These are phyloP conservation scores for Suillus alpinus DNA, from an alignment of 768 basidiomycete genomes.

Conservation along the genomic window DNA sequence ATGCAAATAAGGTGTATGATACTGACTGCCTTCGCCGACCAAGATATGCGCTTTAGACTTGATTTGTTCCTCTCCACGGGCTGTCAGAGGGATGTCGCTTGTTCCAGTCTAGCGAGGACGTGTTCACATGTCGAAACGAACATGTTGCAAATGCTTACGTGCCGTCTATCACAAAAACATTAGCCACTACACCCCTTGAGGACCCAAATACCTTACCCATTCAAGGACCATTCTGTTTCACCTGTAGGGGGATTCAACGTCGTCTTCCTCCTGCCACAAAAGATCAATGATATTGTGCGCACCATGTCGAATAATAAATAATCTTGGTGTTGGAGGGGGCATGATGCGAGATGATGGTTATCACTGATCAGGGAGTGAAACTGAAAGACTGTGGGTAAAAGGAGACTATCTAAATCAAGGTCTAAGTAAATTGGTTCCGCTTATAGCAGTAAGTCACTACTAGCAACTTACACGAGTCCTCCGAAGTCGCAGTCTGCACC, in stretches of 20 bases:
- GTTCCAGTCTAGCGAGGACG: slow-evolving; percentile 65
- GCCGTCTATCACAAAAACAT: slow-evolving; percentile 44
- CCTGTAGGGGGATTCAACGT: slow-evolving; percentile 39
- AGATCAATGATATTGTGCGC: slow-evolving; percentile 9
- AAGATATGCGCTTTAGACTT: slow-evolving; percentile 58
- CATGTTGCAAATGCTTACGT: slow-evolving; percentile 40
- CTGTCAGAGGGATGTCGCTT: slow-evolving; percentile 85
- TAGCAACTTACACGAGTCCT: not conserved
- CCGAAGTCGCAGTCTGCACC: not conserved
- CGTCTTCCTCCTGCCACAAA: not conserved
- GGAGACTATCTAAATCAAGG: not conserved
- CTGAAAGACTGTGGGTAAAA: not conserved
- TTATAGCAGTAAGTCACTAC: not conserved
- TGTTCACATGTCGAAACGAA: slow-evolving; percentile 4
- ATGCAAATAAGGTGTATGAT: not conserved
- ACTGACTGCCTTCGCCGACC: slow-evolving; percentile 78
- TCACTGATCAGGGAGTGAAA: not conserved
- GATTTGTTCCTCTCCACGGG: slow-evolving; percentile 69
- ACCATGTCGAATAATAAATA: slow-evolving; percentile 84
- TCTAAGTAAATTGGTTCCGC: not conserved
- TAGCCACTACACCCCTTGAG: slow-evolving; percentile 2
- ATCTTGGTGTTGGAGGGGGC: slow-evolving; percentile 60
- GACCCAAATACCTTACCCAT: slow-evolving; percentile 51
- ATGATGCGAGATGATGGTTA: slow-evolving; percentile 13
- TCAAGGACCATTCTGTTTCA: slow-evolving; percentile 92